These are phyloP conservation scores for Pilaira anomala DNA, from an alignment of 192 early-diverging fungal species.

Conservation along the genomic window DNA sequence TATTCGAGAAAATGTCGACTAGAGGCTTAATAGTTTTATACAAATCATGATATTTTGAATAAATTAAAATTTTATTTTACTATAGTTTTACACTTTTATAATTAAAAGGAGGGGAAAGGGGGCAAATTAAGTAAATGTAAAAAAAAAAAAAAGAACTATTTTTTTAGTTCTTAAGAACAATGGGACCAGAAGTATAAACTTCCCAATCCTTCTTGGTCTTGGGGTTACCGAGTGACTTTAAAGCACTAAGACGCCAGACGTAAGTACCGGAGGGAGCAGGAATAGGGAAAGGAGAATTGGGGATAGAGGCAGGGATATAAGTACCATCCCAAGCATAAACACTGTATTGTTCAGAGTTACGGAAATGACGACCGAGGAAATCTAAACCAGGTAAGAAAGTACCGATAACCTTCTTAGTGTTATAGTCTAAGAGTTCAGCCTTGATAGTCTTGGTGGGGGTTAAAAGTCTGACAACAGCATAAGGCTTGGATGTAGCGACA, in stretches of 20 bases:
- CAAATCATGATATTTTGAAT: too few species aligned
- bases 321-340: constrained; percentile 23
- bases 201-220: constrained; percentile 24
- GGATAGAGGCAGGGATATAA: constrained; percentile 8
- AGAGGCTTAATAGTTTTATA: too few species aligned
- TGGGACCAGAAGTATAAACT: constrained; percentile 18
- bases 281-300: neutral
- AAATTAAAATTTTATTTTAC: too few species aligned
- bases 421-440: constrained; percentile 23
- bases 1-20: too few species aligned
- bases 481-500: neutral
- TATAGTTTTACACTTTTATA: too few species aligned
- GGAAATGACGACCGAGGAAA: constrained; percentile 30
- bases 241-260: constrained; percentile 18
- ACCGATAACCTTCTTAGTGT: constrained; percentile 28
- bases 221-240: constrained; percentile 33
- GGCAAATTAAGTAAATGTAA: too few species aligned
- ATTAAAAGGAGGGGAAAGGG: too few species aligned
- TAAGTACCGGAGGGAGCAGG: constrained; percentile 28
- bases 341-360: neutral
- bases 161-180: constrained; percentile 25
- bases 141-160: too few species aligned
- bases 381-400: constrained; percentile 1
- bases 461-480: constrained; percentile 24
- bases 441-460: constrained; percentile 23